Conservation (phyloP, 2,329 filamentous ascomycete genomes). For the Cryphonectria carpinicola region DNA sequence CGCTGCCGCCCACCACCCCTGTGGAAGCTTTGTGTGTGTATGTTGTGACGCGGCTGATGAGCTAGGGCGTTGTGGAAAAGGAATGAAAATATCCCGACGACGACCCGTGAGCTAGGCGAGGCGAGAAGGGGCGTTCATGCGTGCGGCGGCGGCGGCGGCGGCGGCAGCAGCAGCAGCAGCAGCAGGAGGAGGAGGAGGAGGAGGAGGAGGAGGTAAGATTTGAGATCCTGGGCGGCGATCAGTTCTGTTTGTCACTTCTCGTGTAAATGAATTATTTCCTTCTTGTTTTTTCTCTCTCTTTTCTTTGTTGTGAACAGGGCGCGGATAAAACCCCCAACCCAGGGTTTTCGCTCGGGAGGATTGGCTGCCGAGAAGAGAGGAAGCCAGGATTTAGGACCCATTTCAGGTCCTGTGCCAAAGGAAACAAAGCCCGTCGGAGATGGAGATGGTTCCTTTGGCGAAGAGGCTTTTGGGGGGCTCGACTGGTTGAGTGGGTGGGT, state of each 20-base stretch:
- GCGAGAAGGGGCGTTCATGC: neutral
- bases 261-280: neutral
- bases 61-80: neutral
- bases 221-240: constrained; percentile 7
- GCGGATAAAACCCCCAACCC: neutral
- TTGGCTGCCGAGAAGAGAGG: neutral
- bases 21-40: neutral
- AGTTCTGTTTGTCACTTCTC: neutral
- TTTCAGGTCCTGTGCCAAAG: neutral
- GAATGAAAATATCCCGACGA: neutral
- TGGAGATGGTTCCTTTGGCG: neutral
- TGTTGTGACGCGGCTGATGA: neutral
- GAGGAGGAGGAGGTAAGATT: neutral
- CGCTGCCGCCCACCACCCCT: neutral
- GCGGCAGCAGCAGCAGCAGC: no score
- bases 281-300: neutral
- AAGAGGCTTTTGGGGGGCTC: no score
- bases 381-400: neutral
- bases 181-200: no score
- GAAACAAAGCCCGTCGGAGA: no score
- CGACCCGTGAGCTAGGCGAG: neutral
- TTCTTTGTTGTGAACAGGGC: neutral
- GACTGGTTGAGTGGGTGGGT: neutral
- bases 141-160: neutral
- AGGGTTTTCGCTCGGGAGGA: neutral